Conservation (phyloP, 2,329 filamentous ascomycete species). For the Pestalotiopsis sp. region DNA sequence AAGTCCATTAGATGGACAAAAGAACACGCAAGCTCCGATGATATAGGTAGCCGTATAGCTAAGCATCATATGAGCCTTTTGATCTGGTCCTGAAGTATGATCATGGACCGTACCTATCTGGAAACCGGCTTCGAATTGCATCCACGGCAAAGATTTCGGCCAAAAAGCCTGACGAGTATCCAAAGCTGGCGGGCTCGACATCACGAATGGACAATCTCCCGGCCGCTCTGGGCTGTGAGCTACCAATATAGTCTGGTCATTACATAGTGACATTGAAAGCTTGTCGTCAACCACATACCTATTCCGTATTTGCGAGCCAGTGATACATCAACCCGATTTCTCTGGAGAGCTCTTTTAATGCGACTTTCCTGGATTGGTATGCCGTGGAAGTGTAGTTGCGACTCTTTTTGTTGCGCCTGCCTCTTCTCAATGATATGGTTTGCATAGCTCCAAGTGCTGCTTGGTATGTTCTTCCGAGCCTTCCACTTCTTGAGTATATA, state of each 20-base stretch:
- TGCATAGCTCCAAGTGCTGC: not conserved
- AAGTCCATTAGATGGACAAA: fast-evolving
- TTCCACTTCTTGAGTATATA: not conserved
- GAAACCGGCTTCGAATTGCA: not conserved
- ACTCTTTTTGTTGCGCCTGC: not conserved
- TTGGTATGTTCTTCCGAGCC: not conserved
- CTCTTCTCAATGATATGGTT: not conserved
- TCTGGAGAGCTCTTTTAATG: not conserved
- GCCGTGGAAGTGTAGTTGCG: not conserved
- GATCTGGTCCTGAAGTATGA: fast-evolving
- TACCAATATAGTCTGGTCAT: no score
- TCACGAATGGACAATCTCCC: not conserved
- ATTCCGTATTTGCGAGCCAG: not conserved
- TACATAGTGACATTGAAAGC: no score
- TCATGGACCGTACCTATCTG: not conserved
- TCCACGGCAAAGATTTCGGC: not conserved
- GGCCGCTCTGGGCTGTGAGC: not conserved
- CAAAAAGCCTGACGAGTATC: not conserved
- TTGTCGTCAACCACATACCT: not conserved
- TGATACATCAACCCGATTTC: not conserved
- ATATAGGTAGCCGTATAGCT: not conserved
- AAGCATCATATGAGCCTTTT: not conserved
- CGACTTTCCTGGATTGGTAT: not conserved
- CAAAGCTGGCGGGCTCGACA: not conserved
- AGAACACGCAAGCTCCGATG: not conserved